phyloP scores from a whole-genome alignment of 352 stramenopile genomes.

The Phytophthora capsici region DNA sequence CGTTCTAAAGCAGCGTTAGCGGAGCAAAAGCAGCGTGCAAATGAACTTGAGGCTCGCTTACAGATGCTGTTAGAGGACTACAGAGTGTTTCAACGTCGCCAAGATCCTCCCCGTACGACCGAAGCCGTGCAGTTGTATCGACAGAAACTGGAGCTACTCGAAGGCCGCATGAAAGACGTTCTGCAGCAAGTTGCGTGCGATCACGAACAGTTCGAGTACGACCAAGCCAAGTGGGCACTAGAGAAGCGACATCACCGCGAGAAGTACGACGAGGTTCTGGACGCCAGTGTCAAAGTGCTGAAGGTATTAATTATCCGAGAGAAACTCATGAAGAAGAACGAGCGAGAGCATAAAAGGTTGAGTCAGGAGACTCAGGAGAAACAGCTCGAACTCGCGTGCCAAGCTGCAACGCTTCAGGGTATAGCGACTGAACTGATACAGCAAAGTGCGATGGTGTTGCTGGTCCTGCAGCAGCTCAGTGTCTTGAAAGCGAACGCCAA shows the following conservation, averaged over 20 bases:
- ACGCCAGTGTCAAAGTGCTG: constrained; percentile 69
- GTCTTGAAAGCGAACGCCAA: constrained; percentile 15
- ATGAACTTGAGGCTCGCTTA: constrained; percentile 40
- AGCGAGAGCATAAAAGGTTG: constrained; percentile 33
- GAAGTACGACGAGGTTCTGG: constrained; percentile 67
- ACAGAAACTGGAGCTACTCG: constrained; percentile 56
- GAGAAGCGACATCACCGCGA: constrained; percentile 56
- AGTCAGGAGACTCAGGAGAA: constrained; percentile 23
- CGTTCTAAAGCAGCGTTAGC: constrained; percentile 47
- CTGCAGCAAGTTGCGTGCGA: constrained; percentile 68
- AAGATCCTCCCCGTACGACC: neutral
- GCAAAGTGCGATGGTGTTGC: constrained; percentile 55
- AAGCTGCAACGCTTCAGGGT: constrained; percentile 23
- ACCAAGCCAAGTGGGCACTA: constrained; percentile 60
- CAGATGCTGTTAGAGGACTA: constrained; percentile 57
- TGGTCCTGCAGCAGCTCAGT: constrained; percentile 54
- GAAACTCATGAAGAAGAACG: constrained; percentile 66
- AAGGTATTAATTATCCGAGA: constrained; percentile 72
- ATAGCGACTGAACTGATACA: constrained; percentile 48
- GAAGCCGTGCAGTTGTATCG: constrained; percentile 40
- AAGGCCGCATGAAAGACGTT: constrained; percentile 55
- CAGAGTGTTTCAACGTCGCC: neutral
- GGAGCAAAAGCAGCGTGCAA: constrained; percentile 34
- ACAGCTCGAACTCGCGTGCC: constrained; percentile 20
- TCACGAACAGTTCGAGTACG: constrained; percentile 68